A percentile compares a stretch with the other conserved stretches of the same genome.
These are phyloP conservation scores for Geotrichum siamense DNA, from an alignment of 1,139 yeast genomes.

Conservation along the genomic window DNA sequence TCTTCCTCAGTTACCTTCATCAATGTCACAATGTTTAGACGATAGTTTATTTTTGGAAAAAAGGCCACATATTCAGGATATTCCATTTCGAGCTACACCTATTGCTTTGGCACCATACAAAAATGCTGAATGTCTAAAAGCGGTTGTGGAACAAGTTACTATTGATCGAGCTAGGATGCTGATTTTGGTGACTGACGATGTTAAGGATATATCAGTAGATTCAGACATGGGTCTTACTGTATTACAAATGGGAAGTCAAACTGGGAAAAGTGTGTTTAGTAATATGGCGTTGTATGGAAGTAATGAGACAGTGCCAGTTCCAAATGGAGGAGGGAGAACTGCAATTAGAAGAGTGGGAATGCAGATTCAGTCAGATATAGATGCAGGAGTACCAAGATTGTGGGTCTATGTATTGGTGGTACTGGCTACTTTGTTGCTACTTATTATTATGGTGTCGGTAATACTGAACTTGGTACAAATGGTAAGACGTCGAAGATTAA, in stretches of 20 bases:
- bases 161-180: conserved; percentile 14
- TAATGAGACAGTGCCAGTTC: conserved; percentile 12
- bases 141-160: conserved; percentile 14
- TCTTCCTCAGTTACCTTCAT: conserved; percentile 7
- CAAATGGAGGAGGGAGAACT: background rate
- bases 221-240: conserved; percentile 9
- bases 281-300: conserved; percentile 12
- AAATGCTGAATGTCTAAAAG: conserved; percentile 9
- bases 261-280: conserved; percentile 9
- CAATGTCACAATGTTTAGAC: conserved; percentile 12
- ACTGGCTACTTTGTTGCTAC: conserved; percentile 18
- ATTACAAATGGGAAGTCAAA: conserved; percentile 5
- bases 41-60: conserved; percentile 6
- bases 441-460: conserved; percentile 16
- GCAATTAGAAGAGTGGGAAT: conserved; percentile 15
- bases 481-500: conserved; percentile 23
- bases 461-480: conserved; percentile 21
- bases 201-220: background rate
- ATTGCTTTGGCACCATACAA: conserved; percentile 17
- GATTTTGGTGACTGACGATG: conserved; percentile 15
- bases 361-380: conserved; percentile 4
- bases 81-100: conserved; percentile 11
- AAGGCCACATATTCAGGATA: conserved; percentile 11
- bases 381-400: conserved; percentile 11
- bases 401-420: conserved; percentile 21